phyloP scores from a whole-genome alignment of 805 yeast genomes.

The Pichia insulana region DNA sequence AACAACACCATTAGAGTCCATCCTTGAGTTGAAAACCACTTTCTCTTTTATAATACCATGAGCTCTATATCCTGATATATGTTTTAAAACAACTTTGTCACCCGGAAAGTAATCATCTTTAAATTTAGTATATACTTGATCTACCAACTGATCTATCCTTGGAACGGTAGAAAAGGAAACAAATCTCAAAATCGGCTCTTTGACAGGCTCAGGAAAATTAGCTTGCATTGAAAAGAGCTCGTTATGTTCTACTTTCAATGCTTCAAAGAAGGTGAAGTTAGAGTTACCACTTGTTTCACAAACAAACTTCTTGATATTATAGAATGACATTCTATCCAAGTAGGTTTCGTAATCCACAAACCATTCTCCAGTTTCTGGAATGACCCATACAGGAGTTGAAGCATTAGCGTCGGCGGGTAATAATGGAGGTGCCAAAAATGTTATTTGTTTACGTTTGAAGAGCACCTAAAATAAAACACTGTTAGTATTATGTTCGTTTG shows the following conservation, averaged over 20 bases:
- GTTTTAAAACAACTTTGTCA: constrained; percentile 61
- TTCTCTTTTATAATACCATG: constrained; percentile 74
- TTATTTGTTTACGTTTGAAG: constrained; percentile 65
- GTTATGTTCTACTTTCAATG: constrained; percentile 63
- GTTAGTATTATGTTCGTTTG: background rate
- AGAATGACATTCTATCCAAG: constrained; percentile 61
- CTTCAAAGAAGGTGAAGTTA: constrained; percentile 84
- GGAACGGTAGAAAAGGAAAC: constrained; percentile 76
- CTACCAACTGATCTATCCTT: constrained; percentile 80
- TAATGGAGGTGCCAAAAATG: constrained; percentile 43
- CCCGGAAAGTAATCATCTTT: constrained; percentile 87
- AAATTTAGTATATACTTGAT: constrained; percentile 70
- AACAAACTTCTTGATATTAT: constrained; percentile 69
- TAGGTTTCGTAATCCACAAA: constrained; percentile 71
- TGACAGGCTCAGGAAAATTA: constrained; percentile 81
- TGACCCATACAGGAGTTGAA: constrained; percentile 65
- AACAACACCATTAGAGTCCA: constrained; percentile 29
- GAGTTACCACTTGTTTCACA: constrained; percentile 96
- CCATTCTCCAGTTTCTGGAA: constrained; percentile 85
- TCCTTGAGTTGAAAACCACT: constrained; percentile 57
- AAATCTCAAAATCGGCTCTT: constrained; percentile 83
- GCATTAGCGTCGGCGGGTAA: constrained; percentile 47
- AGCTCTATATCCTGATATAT: constrained; percentile 30
- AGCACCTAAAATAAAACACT: too few relatives aligned
- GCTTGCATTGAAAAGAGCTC: constrained; percentile 60